Evolutionary conservation across 2,329 filamentous ascomycete species (phyloP), one percentile per base, ranked within the genome.

Genomic region (Albifimbria verrucaria): DNA sequence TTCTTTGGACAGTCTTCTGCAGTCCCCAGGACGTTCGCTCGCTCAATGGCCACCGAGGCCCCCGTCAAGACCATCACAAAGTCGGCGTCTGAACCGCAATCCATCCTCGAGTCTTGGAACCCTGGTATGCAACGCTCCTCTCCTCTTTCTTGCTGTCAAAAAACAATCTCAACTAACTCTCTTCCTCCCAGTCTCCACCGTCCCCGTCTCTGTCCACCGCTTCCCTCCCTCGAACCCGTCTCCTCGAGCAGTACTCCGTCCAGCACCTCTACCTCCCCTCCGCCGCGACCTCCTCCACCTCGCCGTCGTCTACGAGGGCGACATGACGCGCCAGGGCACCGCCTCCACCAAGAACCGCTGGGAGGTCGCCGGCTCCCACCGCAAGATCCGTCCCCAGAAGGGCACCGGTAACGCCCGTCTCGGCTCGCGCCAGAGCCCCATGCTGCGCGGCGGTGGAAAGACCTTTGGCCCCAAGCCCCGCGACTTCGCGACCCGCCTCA

Each of bases 251-350:
- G 64, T 97, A 92, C 78, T 86, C 89, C 41, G 77, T 85, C 55
- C 88, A 89, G 65, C 91, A 97, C 72, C 88, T 99, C 44, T 78
- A 89, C 67, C 83, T 97, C 28, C 94, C 3, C 81, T 96, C 46
- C 89, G 94, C 55, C 87, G 88, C 69, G 94, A 99, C 71, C 85
- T 99, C 59, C 86, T 99, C 51, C 93, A 99, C 76, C 85, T 90
- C 59, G 94, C 94, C 54, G 85, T 99, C 54, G 76, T 96, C 62
- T 97, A 88, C 78, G 94, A 99, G 76, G 94, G 90, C 61, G 93
- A 97, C 76, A 83, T 79, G 66, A 89, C 90, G 52, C 87, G 94
- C 25, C 88, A 92, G 70, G 94, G 94, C 59, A 95, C 91, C 2
- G 94, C 92, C 45, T 87, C 78, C 61, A 85, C 84, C 57, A 95